Evolutionary conservation across 495 filamentous ascomycete genomes (phyloP).

Genomic region (Aspergillus conjunctus): DNA sequence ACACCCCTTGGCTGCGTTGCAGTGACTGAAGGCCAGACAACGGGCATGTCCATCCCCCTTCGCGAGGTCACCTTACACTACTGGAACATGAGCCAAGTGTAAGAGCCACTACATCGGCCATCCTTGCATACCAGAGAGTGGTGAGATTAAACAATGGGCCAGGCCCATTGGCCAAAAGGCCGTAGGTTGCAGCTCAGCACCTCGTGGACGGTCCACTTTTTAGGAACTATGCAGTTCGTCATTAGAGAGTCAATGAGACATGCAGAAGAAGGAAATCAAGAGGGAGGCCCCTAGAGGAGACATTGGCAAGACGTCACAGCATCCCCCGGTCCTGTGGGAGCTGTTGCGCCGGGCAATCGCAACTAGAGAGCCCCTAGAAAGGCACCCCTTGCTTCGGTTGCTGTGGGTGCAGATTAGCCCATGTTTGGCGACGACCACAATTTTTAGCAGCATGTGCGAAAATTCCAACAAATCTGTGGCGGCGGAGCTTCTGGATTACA

Average conservation of each 20-base stretch:
- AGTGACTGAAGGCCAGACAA: slow-evolving; percentile 24
- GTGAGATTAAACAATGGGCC: slow-evolving; percentile 16
- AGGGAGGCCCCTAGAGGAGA: slow-evolving; percentile 19
- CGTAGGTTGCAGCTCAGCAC: slow-evolving; percentile 20
- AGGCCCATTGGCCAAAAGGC: slow-evolving; percentile 27
- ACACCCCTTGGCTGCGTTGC: slow-evolving; percentile 30
- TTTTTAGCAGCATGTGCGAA: slow-evolving; percentile 26
- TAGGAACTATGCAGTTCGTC: slow-evolving; percentile 27
- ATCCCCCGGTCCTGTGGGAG: slow-evolving; percentile 14
- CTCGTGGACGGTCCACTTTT: slow-evolving; percentile 31
- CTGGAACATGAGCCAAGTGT: slow-evolving; percentile 28
- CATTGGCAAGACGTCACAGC: slow-evolving; percentile 20
- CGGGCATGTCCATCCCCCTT: slow-evolving; percentile 31
- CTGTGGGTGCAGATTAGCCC: slow-evolving; percentile 25
- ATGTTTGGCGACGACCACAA: slow-evolving; percentile 23
- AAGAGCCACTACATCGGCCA: slow-evolving; percentile 25
- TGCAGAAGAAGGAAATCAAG: slow-evolving; percentile 20
- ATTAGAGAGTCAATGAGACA: slow-evolving; percentile 31
- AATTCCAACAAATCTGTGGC: slow-evolving; percentile 14
- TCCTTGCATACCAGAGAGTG: slow-evolving; percentile 40
- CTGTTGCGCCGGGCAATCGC: slow-evolving; percentile 32
- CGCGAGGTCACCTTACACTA: slow-evolving; percentile 25
- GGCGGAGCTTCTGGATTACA: slow-evolving; percentile 24
- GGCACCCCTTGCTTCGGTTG: slow-evolving; percentile 32
- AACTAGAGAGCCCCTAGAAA: slow-evolving; percentile 24